Base-by-base conservation (phyloP, 805 yeast species). In the Candida jianshihensis region DNA sequence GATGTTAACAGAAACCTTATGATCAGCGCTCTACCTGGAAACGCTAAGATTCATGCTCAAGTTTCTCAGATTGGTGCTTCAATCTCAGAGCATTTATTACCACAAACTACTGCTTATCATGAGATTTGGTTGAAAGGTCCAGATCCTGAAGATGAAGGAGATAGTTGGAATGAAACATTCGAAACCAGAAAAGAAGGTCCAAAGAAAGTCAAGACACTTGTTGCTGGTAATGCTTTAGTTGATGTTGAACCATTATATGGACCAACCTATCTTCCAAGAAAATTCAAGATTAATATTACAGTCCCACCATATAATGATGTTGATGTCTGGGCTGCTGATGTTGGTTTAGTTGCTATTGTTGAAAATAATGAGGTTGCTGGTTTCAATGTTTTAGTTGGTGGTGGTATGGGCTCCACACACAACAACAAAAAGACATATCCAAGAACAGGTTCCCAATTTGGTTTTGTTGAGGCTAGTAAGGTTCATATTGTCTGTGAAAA, bases 371-470 rank as follows among this genome's bases (percentile, higher is more conserved):
- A 70, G 37, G 75, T 82, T 31, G 57, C 70, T 41, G 97, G 97
- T 39, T 90, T 76, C 71, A 90, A 90, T 54, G 76, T 90, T 36
- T 73, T 83, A 42, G 95, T 81, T 46, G 97, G 97, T 61, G 97
- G 97, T 67, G 97, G 97, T 71, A 90, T 90, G 97, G 97, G 97
- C 53, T 76, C 95, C 29, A 90, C 97, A 12, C 97, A 90, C 61
- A 90, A 89, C 72, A 90, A 90, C 68, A 82, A 81, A 56, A 90
- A 90, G 71, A 90, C 97, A 0, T 90, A 90, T 58, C 97, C 97
- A 52, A 76, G 97, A 65, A 76, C 95, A 6, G 97, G 96, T 44
- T 81, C 95, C 15, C 64, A 77, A 62, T 73, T 90, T 47, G 97
- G 97, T 19, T 90, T 66, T 54, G 78, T 80, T 33, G 46, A 75